These are phyloP conservation scores for Hyaloperonospora brassicae DNA, from an alignment of 352 stramenopile genomes.

Conservation along the genomic window DNA sequence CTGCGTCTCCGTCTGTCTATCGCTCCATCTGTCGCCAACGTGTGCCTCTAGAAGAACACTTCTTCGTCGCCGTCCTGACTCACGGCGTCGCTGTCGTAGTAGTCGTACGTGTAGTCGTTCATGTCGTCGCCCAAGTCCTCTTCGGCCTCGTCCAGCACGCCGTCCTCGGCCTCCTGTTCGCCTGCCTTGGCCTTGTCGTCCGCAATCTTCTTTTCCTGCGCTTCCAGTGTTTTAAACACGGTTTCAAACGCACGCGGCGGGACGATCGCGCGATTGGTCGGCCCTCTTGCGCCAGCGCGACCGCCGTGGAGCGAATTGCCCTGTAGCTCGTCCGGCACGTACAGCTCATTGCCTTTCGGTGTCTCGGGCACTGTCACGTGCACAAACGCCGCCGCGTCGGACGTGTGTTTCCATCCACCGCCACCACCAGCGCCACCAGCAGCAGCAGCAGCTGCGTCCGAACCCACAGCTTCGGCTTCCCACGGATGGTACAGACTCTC, in stretches of 20 bases:
- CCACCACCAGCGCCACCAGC: too few species aligned
- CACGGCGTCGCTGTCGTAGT: constrained; percentile 65
- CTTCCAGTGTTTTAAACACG: constrained; percentile 63
- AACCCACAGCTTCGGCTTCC: constrained; percentile 30
- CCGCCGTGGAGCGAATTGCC: constrained; percentile 45
- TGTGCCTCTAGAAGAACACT: constrained; percentile 51
- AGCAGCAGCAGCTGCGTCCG: constrained; percentile 2
- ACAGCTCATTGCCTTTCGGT: constrained; percentile 48
- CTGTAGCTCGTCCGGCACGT: constrained; percentile 53
- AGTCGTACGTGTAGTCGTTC: constrained; percentile 79
- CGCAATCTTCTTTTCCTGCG: constrained; percentile 48
- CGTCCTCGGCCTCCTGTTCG: constrained; percentile 37
- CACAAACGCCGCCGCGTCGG: constrained; percentile 41
- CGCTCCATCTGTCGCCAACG: background rate
- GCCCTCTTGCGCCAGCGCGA: constrained; percentile 13
- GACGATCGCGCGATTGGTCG: constrained; percentile 38
- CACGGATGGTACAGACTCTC: constrained; percentile 61
- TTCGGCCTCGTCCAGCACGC: constrained; percentile 54
- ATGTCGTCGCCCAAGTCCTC: constrained; percentile 67
- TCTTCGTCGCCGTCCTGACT: constrained; percentile 68
- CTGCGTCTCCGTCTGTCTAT: too few species aligned
- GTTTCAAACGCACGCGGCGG: constrained; percentile 59
- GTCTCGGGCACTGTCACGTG: constrained; percentile 56
- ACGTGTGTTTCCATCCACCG: constrained; percentile 12
- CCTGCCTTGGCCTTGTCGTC: constrained; percentile 40